phyloP scores from a whole-genome alignment of 2,329 filamentous ascomycete species.

The Metarhizium humberi region DNA sequence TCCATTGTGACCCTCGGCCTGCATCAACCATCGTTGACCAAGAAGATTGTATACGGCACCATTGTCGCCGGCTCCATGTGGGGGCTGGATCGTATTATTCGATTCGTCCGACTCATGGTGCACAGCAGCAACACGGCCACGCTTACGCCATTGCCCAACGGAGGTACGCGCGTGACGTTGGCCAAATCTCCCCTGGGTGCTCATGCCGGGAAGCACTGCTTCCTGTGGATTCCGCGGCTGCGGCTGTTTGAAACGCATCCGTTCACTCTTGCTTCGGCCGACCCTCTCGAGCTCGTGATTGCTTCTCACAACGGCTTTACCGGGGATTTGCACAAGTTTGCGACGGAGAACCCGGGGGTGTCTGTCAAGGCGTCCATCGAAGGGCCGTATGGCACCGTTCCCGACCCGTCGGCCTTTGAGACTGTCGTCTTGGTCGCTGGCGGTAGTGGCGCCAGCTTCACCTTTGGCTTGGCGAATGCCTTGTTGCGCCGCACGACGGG shows the following conservation, averaged over 20 bases:
- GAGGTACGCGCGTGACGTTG: conserved; percentile 45
- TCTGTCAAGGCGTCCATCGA: conserved; percentile 43
- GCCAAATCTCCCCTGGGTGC: conserved; percentile 37
- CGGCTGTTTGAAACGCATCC: conserved; percentile 51
- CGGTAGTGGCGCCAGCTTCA: conserved; percentile 52
- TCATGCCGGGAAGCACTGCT: conserved; percentile 50
- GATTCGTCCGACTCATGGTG: conserved; percentile 31
- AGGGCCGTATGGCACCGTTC: conserved; percentile 49
- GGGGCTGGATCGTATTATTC: conserved; percentile 39
- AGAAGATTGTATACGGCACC: conserved; percentile 32
- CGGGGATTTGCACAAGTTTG: conserved; percentile 41
- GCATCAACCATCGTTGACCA: conserved; percentile 36
- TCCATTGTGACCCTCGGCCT: conserved; percentile 38
- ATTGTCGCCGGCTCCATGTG: conserved; percentile 37
- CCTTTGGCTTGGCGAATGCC: conserved; percentile 28
- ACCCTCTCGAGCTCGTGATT: conserved; percentile 49
- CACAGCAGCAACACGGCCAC: conserved; percentile 41
- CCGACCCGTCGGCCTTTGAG: conserved; percentile 41
- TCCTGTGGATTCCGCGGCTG: conserved; percentile 53
- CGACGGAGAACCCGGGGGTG: conserved; percentile 37
- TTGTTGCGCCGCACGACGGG: conserved; percentile 19
- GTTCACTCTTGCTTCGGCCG: conserved; percentile 47
- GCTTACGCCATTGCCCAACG: conserved; percentile 42
- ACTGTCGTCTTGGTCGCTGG: conserved; percentile 51
- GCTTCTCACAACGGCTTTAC: conserved; percentile 52